Base-by-base conservation (phyloP, 1,284 basidiomycete species). In the Trichosporon asahii region DNA sequence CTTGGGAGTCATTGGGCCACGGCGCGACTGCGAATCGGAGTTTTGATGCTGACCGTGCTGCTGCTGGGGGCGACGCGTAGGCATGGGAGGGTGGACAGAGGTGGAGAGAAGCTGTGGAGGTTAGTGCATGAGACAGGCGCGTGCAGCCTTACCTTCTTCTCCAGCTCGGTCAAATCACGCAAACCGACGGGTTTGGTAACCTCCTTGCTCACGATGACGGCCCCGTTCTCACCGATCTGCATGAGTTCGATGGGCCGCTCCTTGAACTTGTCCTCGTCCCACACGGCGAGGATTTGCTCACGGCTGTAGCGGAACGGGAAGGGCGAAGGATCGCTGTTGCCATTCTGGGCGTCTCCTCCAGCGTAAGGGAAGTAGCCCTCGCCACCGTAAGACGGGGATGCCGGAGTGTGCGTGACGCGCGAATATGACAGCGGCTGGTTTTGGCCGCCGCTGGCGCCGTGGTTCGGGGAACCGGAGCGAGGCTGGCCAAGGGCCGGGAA, bases 301-400 rank as follows among this genome's bases (percentile, higher is more conserved):
- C 90, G 91, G 15, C 90, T 89, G 84, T 94, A 95, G 79, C 90
- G 87, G 85, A 95, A 94, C 25, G 93, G 92, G 79, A 90, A 74
- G 31, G 75, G 69, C 67, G 76, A 75, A 23, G 72, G 69, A 15
- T 70, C 53, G 21, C 53, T 66, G 14, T 64, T 68, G 14, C 65
- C 67, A 29, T 70, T 70, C 46, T 57, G 33, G 14, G 67, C 67
- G 44, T 73, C 69, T 31, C 71, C 72, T 88, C 89, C 72, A 83
- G 85, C 67, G 85, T 85, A 75, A 57, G 86, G 60, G 89, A 87
- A 57, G 89, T 89, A 73, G 90, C 74, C 73, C 53, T 82, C 81
- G 40, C 65, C 67, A 12, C 76, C 73, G 64, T 76, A 74, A n/a
- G 71, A 74, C 9, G 81, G 88, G 44, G 92, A 89, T 64, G 74